Percentiles rank a stretch among this genome's conserved stretches.
phyloP scores from a whole-genome alignment of 495 filamentous ascomycete genomes.

The Neurospora pannonica region DNA sequence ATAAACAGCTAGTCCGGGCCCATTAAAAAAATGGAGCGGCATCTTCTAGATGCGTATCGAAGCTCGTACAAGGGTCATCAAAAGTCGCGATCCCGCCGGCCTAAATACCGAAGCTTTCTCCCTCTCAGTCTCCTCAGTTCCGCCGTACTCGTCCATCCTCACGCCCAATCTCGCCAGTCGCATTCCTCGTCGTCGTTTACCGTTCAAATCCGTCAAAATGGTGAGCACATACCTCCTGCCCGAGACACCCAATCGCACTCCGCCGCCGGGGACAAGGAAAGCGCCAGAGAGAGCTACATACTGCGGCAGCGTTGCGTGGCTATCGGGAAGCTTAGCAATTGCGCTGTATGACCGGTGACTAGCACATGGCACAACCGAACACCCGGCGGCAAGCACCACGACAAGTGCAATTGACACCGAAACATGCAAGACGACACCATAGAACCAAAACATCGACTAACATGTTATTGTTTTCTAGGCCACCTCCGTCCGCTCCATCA shows the following conservation, averaged over 20 bases:
- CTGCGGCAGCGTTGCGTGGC: not conserved
- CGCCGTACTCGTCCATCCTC: not conserved
- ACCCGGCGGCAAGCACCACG: not conserved
- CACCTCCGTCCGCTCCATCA: constrained; percentile 85
- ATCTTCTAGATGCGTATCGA: constrained; percentile 24
- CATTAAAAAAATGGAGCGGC: constrained; percentile 19
- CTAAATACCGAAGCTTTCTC: not conserved
- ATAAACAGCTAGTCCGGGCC: constrained; percentile 9
- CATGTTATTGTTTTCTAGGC: constrained; percentile 24
- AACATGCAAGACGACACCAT: not conserved
- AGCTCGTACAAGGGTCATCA: constrained; percentile 10
- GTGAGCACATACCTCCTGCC: not conserved
- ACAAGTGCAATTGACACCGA: not conserved
- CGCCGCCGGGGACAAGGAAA: not conserved
- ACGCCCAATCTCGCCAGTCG: not conserved
- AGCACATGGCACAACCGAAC: not conserved
- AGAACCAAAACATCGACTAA: not conserved
- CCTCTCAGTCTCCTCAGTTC: not conserved
- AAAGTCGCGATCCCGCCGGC: not conserved
- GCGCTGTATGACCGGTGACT: not conserved
- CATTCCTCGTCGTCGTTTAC: not conserved
- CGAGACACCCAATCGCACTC: not conserved
- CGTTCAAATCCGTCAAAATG: not conserved
- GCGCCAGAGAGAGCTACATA: not conserved
- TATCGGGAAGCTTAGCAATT: not conserved